Evolutionary conservation across 2,329 filamentous ascomycete genomes (phyloP).

Genomic region (Phialophora macrospora): DNA sequence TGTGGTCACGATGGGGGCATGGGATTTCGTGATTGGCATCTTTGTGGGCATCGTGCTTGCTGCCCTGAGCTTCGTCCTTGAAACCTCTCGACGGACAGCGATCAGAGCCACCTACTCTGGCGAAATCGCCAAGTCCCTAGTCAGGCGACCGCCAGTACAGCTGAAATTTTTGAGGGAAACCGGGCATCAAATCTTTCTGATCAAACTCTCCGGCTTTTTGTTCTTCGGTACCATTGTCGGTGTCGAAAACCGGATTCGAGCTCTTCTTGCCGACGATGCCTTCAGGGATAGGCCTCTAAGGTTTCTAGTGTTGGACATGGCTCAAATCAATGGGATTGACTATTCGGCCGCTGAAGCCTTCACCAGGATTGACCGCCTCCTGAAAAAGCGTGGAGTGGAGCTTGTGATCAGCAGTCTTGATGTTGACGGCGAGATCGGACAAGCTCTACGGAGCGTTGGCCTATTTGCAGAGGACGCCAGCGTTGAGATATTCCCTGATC

Average conservation of each 20-base stretch:
- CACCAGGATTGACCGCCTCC: conserved; percentile 83
- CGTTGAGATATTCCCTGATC: conserved; percentile 80
- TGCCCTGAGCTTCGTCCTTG: conserved; percentile 87
- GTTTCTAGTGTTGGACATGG: conserved; percentile 86
- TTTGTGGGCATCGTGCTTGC: conserved; percentile 89
- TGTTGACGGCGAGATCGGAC: conserved; percentile 74
- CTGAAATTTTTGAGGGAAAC: conserved; percentile 84
- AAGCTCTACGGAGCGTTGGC: conserved; percentile 80
- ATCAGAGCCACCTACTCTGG: conserved; percentile 90
- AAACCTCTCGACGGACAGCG: conserved; percentile 86
- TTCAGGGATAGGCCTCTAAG: conserved; percentile 81
- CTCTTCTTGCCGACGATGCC: conserved; percentile 78
- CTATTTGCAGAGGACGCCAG: conserved; percentile 74
- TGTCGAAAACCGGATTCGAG: conserved; percentile 85
- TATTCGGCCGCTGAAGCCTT: conserved; percentile 97
- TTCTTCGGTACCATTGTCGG: conserved; percentile 98
- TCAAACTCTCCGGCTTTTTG: conserved; percentile 92
- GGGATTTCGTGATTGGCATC: conserved; percentile 95
- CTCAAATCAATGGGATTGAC: conserved; percentile 87
- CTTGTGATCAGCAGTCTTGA: conserved; percentile 84
- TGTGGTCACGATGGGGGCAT: conserved; percentile 92
- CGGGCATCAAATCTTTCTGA: conserved; percentile 83
- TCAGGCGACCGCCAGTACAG: conserved; percentile 87
- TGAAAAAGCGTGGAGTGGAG: conserved; percentile 76
- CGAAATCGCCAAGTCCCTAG: conserved; percentile 86